Evolutionary conservation across 257 asterid species (phyloP).

Genomic region (Avicennia marina): DNA sequence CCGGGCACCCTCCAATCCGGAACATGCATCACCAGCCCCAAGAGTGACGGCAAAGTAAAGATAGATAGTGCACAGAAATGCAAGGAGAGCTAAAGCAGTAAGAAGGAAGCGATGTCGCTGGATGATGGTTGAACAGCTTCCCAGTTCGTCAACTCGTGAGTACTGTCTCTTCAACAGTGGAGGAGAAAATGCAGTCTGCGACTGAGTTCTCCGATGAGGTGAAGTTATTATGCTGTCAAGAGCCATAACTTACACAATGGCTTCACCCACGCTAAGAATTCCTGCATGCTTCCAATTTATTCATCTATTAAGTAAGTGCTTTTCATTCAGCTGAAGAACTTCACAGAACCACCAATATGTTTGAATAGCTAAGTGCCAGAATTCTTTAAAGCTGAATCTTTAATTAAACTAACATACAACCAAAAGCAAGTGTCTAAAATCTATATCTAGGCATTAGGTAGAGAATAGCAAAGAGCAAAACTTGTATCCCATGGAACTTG

Average conservation of each 20-base stretch:
- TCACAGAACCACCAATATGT: too few species aligned
- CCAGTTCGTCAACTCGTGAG: slow-evolving; percentile 40
- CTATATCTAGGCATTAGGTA: too few species aligned
- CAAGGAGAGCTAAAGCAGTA: slow-evolving; percentile 48
- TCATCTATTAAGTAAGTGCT: too few species aligned
- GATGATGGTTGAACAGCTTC: slow-evolving; percentile 44
- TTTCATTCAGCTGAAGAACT: too few species aligned
- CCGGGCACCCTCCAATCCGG: slow-evolving; percentile 38
- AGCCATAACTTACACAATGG: slow-evolving; percentile 34
- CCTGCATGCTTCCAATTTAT: too few species aligned
- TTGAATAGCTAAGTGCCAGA: too few species aligned
- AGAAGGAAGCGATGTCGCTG: slow-evolving; percentile 69
- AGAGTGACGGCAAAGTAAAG: slow-evolving; percentile 82
- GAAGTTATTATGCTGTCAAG: slow-evolving; percentile 55
- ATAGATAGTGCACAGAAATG: slow-evolving; percentile 58
- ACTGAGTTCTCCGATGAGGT: slow-evolving; percentile 65
- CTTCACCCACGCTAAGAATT: too few species aligned
- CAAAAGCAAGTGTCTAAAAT: too few species aligned
- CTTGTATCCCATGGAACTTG: too few species aligned
- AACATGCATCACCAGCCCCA: slow-evolving; percentile 42
- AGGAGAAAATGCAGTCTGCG: slow-evolving; percentile 52
- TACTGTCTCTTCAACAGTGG: slow-evolving; percentile 31
- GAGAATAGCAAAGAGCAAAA: too few species aligned
- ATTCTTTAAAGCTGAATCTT: too few species aligned
- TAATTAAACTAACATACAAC: too few species aligned